phyloP scores from a whole-genome alignment of 768 basidiomycete genomes.

The Daedaleopsis nitida region DNA sequence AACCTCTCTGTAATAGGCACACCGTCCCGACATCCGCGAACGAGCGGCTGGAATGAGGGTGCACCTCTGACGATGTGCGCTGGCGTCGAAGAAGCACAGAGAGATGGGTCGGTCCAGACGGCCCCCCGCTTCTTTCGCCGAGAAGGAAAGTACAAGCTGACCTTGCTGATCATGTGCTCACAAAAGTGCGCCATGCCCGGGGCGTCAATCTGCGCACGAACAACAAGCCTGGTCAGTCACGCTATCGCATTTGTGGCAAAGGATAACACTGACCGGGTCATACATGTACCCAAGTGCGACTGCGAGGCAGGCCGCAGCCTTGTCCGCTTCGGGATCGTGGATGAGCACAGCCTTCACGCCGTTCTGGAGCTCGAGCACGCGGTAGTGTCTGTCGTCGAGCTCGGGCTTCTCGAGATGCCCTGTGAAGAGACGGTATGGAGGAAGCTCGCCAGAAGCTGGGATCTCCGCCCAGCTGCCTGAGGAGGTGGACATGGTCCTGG shows the following conservation, averaged over 20 bases:
- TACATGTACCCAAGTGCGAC: constrained; percentile 52
- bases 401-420: constrained; percentile 34
- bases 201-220: constrained; percentile 33
- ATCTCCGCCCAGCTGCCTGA: constrained; percentile 7
- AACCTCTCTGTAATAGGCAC: too few relatives aligned
- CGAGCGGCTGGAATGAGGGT: too few relatives aligned
- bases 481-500: constrained; percentile 5
- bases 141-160: constrained; percentile 1
- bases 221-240: neutral
- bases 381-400: constrained; percentile 42
- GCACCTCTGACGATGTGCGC: too few relatives aligned
- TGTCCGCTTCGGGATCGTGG: constrained; percentile 50
- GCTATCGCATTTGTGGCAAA: neutral
- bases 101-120: neutral
- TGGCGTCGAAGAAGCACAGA: neutral
- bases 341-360: constrained; percentile 53
- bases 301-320: constrained; percentile 51
- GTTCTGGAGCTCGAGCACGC: constrained; percentile 47
- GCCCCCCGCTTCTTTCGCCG: neutral
- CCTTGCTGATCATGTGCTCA: constrained; percentile 53
- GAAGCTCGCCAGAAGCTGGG: constrained; percentile 9
- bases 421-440: constrained; percentile 29
- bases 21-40: too few relatives aligned
- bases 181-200: constrained; percentile 48
- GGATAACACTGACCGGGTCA: constrained; percentile 42